Evolutionary conservation across 2,329 filamentous ascomycete species (phyloP).

Genomic region (Pezicula carpinea): DNA sequence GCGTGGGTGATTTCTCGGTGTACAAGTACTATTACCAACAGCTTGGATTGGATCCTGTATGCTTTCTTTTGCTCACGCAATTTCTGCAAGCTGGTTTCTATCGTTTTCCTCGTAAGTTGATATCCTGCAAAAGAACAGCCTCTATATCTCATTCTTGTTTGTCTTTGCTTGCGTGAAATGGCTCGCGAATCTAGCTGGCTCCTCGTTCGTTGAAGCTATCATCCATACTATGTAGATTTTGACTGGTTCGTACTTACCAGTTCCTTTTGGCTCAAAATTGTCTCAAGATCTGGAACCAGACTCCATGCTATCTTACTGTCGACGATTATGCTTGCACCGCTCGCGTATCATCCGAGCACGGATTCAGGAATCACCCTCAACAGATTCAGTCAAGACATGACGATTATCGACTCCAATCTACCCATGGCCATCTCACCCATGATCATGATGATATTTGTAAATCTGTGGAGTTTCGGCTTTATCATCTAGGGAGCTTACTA

Average conservation of each 20-base stretch:
- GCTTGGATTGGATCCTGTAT: conserved; percentile 12
- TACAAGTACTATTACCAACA: conserved; percentile 20
- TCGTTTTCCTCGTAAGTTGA: not conserved
- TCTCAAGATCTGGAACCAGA: conserved; percentile 41
- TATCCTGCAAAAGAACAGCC: not conserved
- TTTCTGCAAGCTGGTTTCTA: not conserved
- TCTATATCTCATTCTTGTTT: not conserved
- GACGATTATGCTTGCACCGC: conserved; percentile 41
- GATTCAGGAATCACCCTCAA: conserved; percentile 39
- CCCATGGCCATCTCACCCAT: conserved; percentile 13
- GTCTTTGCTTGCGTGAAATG: not conserved
- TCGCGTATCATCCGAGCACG: conserved; percentile 38
- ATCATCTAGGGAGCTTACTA: conserved; percentile 26
- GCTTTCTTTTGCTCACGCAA: not conserved
- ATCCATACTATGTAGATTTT: not conserved
- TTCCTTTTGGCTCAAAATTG: conserved; percentile 36
- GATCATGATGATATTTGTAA: conserved; percentile 13
- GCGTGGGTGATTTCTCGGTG: conserved; percentile 37
- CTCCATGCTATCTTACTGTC: conserved; percentile 42
- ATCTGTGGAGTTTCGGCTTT: not conserved
- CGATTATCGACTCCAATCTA: conserved; percentile 19
- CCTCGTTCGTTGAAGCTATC: not conserved
- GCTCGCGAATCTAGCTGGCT: not conserved
- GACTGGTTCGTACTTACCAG: not conserved
- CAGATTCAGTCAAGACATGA: conserved; percentile 25